Base-by-base conservation (phyloP, 169 alveolate genomes). In the Babesia bovis region DNA sequence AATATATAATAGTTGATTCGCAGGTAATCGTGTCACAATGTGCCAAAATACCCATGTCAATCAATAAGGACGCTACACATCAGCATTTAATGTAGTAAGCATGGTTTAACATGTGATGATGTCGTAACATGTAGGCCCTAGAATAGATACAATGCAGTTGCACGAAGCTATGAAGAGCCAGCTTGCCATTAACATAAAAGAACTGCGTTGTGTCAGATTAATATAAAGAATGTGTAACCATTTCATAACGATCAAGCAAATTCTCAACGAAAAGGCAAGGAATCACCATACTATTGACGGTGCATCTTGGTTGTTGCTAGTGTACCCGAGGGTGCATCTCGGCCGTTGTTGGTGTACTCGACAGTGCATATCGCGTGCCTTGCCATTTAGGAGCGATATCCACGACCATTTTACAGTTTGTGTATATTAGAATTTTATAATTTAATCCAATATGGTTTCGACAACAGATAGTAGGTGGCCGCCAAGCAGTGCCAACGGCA, bases 401-500 rank as follows among this genome's bases (percentile, higher is more conserved):
- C n/a, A n/a, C n/a, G n/a, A n/a, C n/a, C n/a, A n/a, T n/a, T n/a
- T n/a, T n/a, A n/a, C n/a, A n/a, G n/a, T n/a, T n/a, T n/a, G n/a
- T n/a, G n/a, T n/a, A n/a, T n/a, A n/a, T n/a, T n/a, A n/a, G n/a
- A n/a, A n/a, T n/a, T n/a, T n/a, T n/a, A n/a, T n/a, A n/a, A n/a
- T n/a, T n/a, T n/a, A n/a, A n/a, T n/a, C n/a, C n/a, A 38, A 7
- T 13, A 38, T 38, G 45, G 45, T 9, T 47, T 13, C 19, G 55
- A 26, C 55, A 19, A 47, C 12, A 47, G 19, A 47, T 13, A 12
- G 25, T 4, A 2, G 2, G 23, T 28, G 65, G 42, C 36, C 65
- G n/a, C 65, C 65, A 33, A 28, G 23, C 47, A n/a, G 65, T 25
- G 44, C 65, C 25, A 40, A 53, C 32, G 47, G 65, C 44, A 12